phyloP scores from a whole-genome alignment of 495 filamentous ascomycete genomes.

The Haplographium delicatum region DNA sequence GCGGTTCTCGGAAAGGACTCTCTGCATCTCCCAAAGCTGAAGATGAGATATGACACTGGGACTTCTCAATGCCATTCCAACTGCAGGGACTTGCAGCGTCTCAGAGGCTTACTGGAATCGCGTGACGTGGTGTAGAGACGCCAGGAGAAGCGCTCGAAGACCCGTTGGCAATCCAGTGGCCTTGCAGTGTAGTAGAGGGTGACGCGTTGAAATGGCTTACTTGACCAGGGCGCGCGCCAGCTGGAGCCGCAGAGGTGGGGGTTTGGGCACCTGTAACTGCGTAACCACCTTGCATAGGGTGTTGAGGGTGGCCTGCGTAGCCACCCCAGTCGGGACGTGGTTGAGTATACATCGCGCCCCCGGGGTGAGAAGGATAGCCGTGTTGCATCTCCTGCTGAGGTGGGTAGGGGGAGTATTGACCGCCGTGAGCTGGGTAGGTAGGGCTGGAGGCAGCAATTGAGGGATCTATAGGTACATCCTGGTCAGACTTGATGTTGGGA shows the following conservation, averaged over 20 bases:
- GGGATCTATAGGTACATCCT: conserved; percentile 97
- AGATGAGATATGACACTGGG: background rate
- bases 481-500: conserved; percentile 82
- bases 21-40: background rate
- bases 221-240: conserved; percentile 62
- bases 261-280: conserved; percentile 54
- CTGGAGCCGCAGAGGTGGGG: conserved; percentile 46
- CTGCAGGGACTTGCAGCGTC: no score
- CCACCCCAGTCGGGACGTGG: conserved; percentile 75
- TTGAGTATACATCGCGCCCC: conserved; percentile 57
- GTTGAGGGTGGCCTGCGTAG: conserved; percentile 60
- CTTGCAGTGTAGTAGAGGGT: background rate
- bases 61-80: conserved; percentile 3
- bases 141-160: background rate
- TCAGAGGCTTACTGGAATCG: background rate
- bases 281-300: conserved; percentile 56
- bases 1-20: conserved; percentile 1
- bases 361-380: conserved; percentile 52
- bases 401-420: conserved; percentile 77
- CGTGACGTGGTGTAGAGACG: background rate
- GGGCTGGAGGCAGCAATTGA: conserved; percentile 91
- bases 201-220: conserved; percentile 41
- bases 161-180: background rate
- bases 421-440: conserved; percentile 67
- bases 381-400: conserved; percentile 81